phyloP scores from a whole-genome alignment of 345 rosid genomes.

The Moricandia arvensis region DNA sequence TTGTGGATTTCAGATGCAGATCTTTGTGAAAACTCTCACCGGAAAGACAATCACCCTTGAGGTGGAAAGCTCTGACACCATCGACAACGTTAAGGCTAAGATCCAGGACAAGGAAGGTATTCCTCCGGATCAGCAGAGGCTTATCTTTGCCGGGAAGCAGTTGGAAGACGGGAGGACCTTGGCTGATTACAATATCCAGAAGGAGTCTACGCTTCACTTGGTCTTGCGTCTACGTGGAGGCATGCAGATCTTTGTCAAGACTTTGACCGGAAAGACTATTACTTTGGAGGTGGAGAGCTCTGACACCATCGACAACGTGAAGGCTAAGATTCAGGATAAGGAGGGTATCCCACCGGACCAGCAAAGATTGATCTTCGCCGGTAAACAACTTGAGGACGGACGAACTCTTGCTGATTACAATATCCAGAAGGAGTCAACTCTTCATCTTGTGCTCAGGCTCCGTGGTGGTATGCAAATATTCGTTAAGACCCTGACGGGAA shows the following conservation, averaged over 20 bases:
- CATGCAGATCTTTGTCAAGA: constrained; percentile 38
- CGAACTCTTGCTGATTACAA: constrained; percentile 37
- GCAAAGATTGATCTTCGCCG: constrained; percentile 39
- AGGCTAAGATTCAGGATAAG: constrained; percentile 45
- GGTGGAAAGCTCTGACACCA: constrained; percentile 32
- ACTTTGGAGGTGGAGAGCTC: constrained; percentile 44
- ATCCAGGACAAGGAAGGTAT: constrained; percentile 24
- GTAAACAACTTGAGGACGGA: constrained; percentile 38
- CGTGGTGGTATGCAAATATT: constrained; percentile 51
- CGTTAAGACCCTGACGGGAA: constrained; percentile 45
- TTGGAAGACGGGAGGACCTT: neutral
- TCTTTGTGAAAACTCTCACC: constrained; percentile 36
- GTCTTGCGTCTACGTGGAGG: constrained; percentile 25
- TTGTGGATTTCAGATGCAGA: constrained; percentile 36
- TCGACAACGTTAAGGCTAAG: constrained; percentile 27
- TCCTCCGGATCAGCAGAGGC: constrained; percentile 33
- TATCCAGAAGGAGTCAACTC: constrained; percentile 41
- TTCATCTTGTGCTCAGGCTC: constrained; percentile 31
- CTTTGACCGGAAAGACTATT: constrained; percentile 40
- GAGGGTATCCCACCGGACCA: constrained; percentile 44
- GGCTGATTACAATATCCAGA: constrained; percentile 22
- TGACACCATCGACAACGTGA: constrained; percentile 46
- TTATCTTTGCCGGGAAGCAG: constrained; percentile 31
- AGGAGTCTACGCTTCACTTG: constrained; percentile 21
- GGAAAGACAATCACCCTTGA: constrained; percentile 30